These are phyloP conservation scores for Cladobotryum mycophilum DNA, from an alignment of 2,329 filamentous ascomycete genomes.

Conservation along the genomic window DNA sequence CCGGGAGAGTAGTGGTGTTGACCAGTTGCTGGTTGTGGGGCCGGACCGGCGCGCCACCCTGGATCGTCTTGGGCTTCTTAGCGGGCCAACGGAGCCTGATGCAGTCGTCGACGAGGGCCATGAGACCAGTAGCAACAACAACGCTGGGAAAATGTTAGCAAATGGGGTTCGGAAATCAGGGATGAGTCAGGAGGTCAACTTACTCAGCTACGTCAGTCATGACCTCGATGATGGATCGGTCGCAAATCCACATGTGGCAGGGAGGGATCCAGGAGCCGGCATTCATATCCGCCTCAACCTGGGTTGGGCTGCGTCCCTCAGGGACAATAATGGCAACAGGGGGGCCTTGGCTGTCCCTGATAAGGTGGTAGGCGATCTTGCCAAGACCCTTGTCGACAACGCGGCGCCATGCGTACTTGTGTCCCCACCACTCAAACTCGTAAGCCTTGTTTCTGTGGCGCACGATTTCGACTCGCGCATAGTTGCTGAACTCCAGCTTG, in stretches of 20 bases:
- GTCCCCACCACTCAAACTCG: constrained; percentile 91
- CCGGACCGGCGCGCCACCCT: constrained; percentile 7
- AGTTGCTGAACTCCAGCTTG: constrained; percentile 94
- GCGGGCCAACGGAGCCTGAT: constrained; percentile 71
- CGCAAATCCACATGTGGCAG: constrained; percentile 84
- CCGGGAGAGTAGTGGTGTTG: background rate
- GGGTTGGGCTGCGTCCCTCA: constrained; percentile 63
- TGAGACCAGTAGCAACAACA: constrained; percentile 82
- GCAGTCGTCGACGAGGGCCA: constrained; percentile 83
- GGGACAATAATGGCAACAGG: constrained; percentile 81
- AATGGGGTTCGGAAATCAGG: background rate
- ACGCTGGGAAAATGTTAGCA: constrained; percentile 48
- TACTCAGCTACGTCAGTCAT: constrained; percentile 83
- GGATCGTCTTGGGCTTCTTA: constrained; percentile 29
- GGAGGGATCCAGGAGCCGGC: constrained; percentile 88
- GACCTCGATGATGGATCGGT: constrained; percentile 60
- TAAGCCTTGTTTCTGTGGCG: constrained; percentile 69
- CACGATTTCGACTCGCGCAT: constrained; percentile 81
- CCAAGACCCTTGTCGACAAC: constrained; percentile 62
- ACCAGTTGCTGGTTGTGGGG: constrained; percentile 2
- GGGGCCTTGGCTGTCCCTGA: constrained; percentile 54
- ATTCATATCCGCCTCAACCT: constrained; percentile 63
- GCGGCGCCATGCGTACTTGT: constrained; percentile 77
- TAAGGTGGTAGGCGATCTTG: constrained; percentile 72
- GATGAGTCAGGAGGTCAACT: constrained; percentile 25